These are phyloP conservation scores for Parascedosporium putredinis DNA, from an alignment of 2,329 filamentous ascomycete genomes.

Conservation along the genomic window DNA sequence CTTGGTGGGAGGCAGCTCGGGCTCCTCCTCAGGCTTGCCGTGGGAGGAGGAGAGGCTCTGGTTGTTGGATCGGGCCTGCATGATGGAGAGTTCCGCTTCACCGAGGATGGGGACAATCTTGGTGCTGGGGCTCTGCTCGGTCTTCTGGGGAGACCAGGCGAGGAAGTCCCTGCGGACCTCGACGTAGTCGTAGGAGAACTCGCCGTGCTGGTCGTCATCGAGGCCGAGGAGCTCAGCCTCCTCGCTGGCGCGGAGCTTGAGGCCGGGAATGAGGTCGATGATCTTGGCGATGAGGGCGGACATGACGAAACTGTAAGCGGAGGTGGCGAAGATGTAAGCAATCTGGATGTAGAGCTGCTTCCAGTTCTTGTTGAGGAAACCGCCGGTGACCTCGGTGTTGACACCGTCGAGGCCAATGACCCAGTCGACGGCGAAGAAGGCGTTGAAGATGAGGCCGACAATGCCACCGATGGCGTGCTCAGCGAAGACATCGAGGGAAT, in stretches of 20 bases:
- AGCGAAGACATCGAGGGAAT: constrained; percentile 62
- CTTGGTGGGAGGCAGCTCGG: neutral
- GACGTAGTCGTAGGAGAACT: constrained; percentile 85
- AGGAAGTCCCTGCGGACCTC: constrained; percentile 83
- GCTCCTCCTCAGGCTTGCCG: neutral
- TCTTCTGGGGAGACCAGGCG: constrained; percentile 59
- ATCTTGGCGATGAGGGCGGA: constrained; percentile 62
- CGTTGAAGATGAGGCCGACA: constrained; percentile 63
- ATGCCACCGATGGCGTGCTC: constrained; percentile 62
- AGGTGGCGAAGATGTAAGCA: constrained; percentile 59
- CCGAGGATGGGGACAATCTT: constrained; percentile 58
- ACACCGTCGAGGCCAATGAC: constrained; percentile 68
- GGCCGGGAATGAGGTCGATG: constrained; percentile 66
- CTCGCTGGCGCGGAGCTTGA: constrained; percentile 69
- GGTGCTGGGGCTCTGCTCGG: constrained; percentile 35
- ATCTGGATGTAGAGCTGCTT: constrained; percentile 69
- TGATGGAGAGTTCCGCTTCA: constrained; percentile 51
- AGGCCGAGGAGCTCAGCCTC: constrained; percentile 79
- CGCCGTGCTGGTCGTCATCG: constrained; percentile 83
- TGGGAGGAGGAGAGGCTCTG: constrained; percentile 2
- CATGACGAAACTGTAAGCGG: constrained; percentile 61
- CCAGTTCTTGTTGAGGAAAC: constrained; percentile 67
- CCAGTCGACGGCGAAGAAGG: constrained; percentile 57
- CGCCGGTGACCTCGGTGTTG: constrained; percentile 57
- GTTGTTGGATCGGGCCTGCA: constrained; percentile 18